These are phyloP conservation scores for Candida silvicultrix DNA, from an alignment of 805 yeast genomes.

Conservation along the genomic window DNA sequence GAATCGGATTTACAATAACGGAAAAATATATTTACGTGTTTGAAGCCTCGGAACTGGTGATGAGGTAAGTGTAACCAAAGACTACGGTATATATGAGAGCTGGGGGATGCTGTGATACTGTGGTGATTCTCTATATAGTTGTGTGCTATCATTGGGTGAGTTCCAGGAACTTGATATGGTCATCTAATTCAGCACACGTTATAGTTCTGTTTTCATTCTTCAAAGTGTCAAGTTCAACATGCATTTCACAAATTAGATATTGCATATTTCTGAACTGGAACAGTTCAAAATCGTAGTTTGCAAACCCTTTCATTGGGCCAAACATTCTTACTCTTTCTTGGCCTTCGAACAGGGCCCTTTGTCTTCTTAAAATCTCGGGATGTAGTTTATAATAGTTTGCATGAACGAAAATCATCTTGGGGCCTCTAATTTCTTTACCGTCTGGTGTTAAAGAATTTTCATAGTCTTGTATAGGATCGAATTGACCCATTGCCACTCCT, in stretches of 20 bases:
- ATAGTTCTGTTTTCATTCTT: constrained; percentile 8
- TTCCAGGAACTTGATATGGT: constrained; percentile 1
- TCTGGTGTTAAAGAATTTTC: constrained; percentile 7
- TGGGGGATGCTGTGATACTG: no score
- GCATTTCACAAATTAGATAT: constrained; percentile 37
- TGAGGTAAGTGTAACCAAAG: no score
- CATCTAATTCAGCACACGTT: constrained; percentile 4
- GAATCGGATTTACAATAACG: no score
- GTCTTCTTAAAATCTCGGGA: constrained; percentile 18
- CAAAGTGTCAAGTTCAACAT: constrained; percentile 35
- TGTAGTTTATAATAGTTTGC: constrained; percentile 25
- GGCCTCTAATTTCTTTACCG: background rate
- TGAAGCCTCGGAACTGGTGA: no score
- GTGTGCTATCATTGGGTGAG: background rate
- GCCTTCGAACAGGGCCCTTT: background rate
- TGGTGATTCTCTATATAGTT: no score
- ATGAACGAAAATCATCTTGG: constrained; percentile 18
- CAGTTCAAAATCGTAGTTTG: constrained; percentile 47
- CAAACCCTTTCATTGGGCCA: constrained; percentile 21
- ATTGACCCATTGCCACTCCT: constrained; percentile 73
- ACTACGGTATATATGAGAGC: no score
- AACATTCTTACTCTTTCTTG: constrained; percentile 5
- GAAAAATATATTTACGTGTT: no score
- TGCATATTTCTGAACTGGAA: constrained; percentile 48
- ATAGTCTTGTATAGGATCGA: constrained; percentile 55